Conservation (phyloP, 495 filamentous ascomycete genomes). For the Poronia punctata region DNA sequence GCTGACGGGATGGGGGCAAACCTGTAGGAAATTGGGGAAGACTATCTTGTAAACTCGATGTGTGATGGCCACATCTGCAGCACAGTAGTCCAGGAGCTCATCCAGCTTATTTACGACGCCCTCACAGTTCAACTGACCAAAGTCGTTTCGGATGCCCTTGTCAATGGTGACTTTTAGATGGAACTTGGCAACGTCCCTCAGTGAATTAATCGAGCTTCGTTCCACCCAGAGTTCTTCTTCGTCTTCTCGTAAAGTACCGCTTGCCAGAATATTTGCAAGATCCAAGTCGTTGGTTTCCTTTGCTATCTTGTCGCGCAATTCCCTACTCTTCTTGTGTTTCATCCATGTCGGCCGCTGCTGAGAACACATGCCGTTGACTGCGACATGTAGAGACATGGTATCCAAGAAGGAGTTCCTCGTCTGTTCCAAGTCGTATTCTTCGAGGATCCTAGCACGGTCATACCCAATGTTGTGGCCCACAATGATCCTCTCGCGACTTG, state of each 20-base stretch:
- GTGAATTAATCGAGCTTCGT: constrained; percentile 87
- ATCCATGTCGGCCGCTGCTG: constrained; percentile 94
- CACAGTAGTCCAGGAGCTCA: constrained; percentile 89
- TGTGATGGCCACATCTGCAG: constrained; percentile 86
- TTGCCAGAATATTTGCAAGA: constrained; percentile 62
- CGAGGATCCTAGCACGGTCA: constrained; percentile 77
- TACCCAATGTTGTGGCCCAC: constrained; percentile 96
- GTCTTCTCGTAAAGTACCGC: constrained; percentile 61
- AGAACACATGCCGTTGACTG: constrained; percentile 98
- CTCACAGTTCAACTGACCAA: constrained; percentile 71
- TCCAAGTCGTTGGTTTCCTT: constrained; percentile 63
- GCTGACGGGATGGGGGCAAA: constrained; percentile 94
- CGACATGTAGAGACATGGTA: constrained; percentile 97
- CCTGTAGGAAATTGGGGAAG: constrained; percentile 77
- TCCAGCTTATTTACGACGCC: constrained; percentile 64
- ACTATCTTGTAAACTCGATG: constrained; percentile 89
- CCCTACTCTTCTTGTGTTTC: constrained; percentile 84
- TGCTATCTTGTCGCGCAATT: constrained; percentile 73
- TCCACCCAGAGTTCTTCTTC: constrained; percentile 95
- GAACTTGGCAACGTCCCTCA: constrained; percentile 94
- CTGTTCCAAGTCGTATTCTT: constrained; percentile 83
- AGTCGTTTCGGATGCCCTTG: constrained; percentile 78
- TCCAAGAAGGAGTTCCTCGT: constrained; percentile 84
- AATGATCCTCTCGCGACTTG: constrained; percentile 61
- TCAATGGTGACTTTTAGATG: constrained; percentile 89